Conservation (phyloP, 306 rosid genomes). For the Dalbergia cochinchinensis region DNA sequence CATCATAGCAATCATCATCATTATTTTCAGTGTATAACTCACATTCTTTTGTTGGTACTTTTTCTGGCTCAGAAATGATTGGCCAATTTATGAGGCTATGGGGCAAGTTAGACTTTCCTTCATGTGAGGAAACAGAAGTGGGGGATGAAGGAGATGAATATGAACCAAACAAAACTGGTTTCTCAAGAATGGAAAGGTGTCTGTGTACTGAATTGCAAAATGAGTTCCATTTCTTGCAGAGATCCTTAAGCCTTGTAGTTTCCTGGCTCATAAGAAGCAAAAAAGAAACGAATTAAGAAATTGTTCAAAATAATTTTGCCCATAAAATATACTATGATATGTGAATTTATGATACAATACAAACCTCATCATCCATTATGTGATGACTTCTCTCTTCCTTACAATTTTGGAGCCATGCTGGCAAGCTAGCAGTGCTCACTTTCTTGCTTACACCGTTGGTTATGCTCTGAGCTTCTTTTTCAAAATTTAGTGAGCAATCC, state of each 20-base stretch:
- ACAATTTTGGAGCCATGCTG: slow-evolving; percentile 75
- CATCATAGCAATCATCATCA: slow-evolving; percentile 47
- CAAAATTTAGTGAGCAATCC: slow-evolving; percentile 59
- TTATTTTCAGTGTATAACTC: slow-evolving; percentile 61
- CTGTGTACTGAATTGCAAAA: slow-evolving; percentile 69
- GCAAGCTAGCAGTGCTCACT: slow-evolving; percentile 58
- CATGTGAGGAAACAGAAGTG: slow-evolving; percentile 55
- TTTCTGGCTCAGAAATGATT: slow-evolving; percentile 56
- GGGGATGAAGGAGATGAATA: slow-evolving; percentile 56
- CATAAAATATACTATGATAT: too few species aligned
- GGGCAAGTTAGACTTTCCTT: slow-evolving; percentile 44
- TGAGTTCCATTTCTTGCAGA: slow-evolving; percentile 76
- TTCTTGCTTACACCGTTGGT: slow-evolving; percentile 42
- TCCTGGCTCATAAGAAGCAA: slow-evolving; percentile 54
- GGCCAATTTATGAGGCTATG: slow-evolving; percentile 53
- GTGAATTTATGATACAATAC: not conserved
- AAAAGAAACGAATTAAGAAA: not conserved
- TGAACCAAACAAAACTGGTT: slow-evolving; percentile 48
- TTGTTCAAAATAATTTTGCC: not conserved
- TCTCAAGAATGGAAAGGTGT: slow-evolving; percentile 50
- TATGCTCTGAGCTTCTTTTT: slow-evolving; percentile 61
- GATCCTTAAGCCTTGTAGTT: slow-evolving; percentile 54
- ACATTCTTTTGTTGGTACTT: slow-evolving; percentile 65
- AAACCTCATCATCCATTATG: slow-evolving; percentile 55
- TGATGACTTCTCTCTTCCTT: slow-evolving; percentile 61